Percentiles rank a stretch among this genome's conserved stretches.
Conservation (phyloP, 1,284 basidiomycete genomes). For the Hemileia vastatrix region DNA sequence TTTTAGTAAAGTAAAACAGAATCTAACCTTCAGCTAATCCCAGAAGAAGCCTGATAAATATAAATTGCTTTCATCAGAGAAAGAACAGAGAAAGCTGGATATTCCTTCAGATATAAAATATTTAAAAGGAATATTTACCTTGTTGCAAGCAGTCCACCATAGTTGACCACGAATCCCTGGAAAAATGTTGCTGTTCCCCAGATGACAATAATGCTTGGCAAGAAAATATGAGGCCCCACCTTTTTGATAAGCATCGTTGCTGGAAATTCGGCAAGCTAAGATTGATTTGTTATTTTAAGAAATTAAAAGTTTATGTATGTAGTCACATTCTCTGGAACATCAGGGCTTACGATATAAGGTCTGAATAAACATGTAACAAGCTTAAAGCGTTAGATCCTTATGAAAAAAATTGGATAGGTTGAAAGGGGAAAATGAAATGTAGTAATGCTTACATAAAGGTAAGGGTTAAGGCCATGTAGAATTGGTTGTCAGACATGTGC, state of each 20-base stretch:
- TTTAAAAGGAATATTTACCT: background rate
- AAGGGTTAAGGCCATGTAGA: slow-evolving; percentile 5
- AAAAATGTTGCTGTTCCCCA: slow-evolving; percentile 7
- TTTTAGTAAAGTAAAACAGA: too few species aligned
- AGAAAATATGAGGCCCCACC: background rate
- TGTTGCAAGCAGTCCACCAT: background rate
- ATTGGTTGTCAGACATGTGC: background rate
- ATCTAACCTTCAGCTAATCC: slow-evolving; percentile 16
- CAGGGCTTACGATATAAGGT: too few species aligned
- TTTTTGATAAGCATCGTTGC: slow-evolving; percentile 1
- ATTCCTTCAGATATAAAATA: background rate
- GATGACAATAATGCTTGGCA: background rate
- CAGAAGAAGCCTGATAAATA: background rate
- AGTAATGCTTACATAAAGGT: slow-evolving; percentile 1
- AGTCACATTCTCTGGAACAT: too few species aligned
- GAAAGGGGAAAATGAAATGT: too few species aligned
- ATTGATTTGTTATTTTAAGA: background rate
- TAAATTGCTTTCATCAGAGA: background rate
- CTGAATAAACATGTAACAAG: too few species aligned
- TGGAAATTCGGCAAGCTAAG: slow-evolving; percentile 3
- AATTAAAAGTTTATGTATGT: background rate
- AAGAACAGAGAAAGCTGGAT: background rate
- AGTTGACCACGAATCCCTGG: slow-evolving; percentile 4
- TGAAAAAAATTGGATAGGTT: too few species aligned
- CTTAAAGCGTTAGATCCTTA: too few species aligned